phyloP scores from a whole-genome alignment of 768 basidiomycete species.

The Podaxis sp. region DNA sequence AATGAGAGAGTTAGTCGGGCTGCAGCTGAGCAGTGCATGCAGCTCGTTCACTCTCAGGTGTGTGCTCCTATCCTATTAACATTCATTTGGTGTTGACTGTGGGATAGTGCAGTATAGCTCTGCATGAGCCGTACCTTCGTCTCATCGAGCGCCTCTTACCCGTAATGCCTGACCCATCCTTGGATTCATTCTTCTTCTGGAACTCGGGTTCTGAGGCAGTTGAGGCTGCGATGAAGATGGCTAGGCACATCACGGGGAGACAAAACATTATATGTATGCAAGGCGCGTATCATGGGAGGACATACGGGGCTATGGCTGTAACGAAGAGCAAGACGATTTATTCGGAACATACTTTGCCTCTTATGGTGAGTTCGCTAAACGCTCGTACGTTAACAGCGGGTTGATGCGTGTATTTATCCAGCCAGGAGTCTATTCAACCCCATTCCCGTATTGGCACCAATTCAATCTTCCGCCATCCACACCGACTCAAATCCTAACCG shows the following conservation, averaged over 20 bases:
- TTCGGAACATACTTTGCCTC: constrained; percentile 70
- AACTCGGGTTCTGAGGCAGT: constrained; percentile 95
- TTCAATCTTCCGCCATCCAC: constrained; percentile 56
- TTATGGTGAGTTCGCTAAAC: constrained; percentile 59
- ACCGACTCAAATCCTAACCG: constrained; percentile 53
- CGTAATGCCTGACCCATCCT: constrained; percentile 85
- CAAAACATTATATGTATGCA: constrained; percentile 94
- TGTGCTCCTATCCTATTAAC: constrained; percentile 5
- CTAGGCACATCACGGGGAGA: constrained; percentile 69
- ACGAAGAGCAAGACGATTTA: constrained; percentile 96
- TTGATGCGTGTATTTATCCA: constrained; percentile 25
- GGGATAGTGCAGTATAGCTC: constrained; percentile 80
- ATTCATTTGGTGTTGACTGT: background rate
- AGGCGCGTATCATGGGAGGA: constrained; percentile 88
- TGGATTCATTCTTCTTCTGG: constrained; percentile 97
- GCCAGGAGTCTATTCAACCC: constrained; percentile 80
- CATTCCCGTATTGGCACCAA: constrained; percentile 96
- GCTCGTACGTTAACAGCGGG: background rate
- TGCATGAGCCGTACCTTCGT: constrained; percentile 81
- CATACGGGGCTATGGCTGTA: constrained; percentile 89
- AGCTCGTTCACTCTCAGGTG: constrained; percentile 78
- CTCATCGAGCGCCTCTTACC: constrained; percentile 86
- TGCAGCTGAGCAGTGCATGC: constrained; percentile 85
- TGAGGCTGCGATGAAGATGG: constrained; percentile 88
- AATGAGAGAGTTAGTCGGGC: constrained; percentile 85